These are phyloP conservation scores for Rhynchospora tenuis DNA, from an alignment of 176 grass and related monocot species.

Conservation along the genomic window DNA sequence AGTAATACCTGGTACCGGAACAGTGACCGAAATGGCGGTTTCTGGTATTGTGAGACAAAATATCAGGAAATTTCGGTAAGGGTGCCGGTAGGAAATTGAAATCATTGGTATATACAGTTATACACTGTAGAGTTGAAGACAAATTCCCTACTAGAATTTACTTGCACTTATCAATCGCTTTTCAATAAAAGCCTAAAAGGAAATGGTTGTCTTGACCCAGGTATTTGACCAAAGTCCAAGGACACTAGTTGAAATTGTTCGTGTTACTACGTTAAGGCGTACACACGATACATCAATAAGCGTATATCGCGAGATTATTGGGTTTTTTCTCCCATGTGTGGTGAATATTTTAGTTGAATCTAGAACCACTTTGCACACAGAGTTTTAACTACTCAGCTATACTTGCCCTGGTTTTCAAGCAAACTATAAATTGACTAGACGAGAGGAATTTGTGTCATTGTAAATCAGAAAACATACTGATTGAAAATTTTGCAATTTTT, in stretches of 20 bases:
- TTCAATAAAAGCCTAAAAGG: background rate
- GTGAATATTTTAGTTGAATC: background rate
- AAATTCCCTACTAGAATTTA: background rate
- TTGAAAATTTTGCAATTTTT: background rate
- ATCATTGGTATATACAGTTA: background rate
- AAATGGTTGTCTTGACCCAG: background rate
- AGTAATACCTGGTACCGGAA: too few relatives aligned
- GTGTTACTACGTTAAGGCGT: background rate
- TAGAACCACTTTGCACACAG: background rate
- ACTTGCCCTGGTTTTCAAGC: background rate
- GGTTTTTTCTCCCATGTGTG: background rate
- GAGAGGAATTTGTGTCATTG: background rate
- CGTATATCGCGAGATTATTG: background rate
- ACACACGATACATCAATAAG: background rate
- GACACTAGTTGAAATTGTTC: background rate
- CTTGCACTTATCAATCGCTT: conserved; percentile 9
- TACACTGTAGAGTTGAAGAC: background rate
- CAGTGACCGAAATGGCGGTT: too few relatives aligned
- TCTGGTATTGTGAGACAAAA: too few relatives aligned
- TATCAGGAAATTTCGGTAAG: too few relatives aligned
- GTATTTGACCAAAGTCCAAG: background rate
- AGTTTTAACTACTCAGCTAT: too few relatives aligned
- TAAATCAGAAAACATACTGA: background rate
- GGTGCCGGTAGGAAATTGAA: too few relatives aligned
- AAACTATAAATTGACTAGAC: conserved; percentile 12